Evolutionary conservation across 257 asterid species (phyloP).

Genomic region (Fraxinus quadrangulata): DNA sequence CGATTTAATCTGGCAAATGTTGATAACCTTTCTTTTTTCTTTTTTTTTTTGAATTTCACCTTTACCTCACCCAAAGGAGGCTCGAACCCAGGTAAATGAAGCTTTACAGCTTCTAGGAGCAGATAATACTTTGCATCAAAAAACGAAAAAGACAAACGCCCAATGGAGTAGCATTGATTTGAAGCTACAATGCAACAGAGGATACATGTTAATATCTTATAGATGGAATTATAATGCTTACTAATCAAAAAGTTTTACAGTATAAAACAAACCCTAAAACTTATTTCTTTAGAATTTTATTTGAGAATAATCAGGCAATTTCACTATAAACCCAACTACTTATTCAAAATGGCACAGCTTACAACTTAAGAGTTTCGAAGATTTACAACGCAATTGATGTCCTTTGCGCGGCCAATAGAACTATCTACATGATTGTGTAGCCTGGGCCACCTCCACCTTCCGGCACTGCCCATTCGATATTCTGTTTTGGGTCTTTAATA

Average conservation of each 20-base stretch:
- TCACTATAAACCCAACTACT: not conserved
- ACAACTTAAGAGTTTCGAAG: not conserved
- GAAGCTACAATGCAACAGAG: not conserved
- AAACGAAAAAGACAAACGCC: not conserved
- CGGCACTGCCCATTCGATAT: constrained; percentile 92
- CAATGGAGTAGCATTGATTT: not conserved
- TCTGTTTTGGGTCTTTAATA: constrained; percentile 89
- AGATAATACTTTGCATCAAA: too few species aligned
- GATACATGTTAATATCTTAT: not conserved
- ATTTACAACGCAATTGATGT: not conserved
- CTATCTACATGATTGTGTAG: constrained; percentile 73
- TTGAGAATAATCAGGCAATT: not conserved
- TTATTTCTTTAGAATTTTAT: not conserved
- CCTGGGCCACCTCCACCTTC: constrained; percentile 99
- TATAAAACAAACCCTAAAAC: not conserved
- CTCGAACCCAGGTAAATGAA: too few species aligned
- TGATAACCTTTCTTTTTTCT: too few species aligned
- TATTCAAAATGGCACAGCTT: not conserved
- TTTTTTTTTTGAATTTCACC: too few species aligned
- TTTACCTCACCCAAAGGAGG: too few species aligned
- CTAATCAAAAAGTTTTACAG: not conserved
- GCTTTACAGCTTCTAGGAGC: too few species aligned
- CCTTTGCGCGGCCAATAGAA: not conserved
- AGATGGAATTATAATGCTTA: not conserved
- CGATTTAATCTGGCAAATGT: too few species aligned